Conservation (phyloP, 139 green algal species). For the Yamagishiella unicocca region DNA sequence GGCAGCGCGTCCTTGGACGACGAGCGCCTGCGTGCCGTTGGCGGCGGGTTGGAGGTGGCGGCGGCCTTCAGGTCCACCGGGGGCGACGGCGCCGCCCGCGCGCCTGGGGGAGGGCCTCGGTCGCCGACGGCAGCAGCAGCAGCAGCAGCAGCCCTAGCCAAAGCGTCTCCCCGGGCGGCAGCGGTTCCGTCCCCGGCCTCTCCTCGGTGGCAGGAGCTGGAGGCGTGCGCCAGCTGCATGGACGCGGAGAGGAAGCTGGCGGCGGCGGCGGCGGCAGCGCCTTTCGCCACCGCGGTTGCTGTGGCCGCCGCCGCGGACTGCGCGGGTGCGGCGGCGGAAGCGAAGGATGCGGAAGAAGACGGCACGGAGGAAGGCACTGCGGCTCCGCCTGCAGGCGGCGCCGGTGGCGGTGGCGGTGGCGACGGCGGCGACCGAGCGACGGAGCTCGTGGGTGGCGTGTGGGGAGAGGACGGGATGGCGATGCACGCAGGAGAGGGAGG, state of each 20-base stretch:
- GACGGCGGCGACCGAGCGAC: too few relatives aligned
- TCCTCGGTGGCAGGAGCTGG: neutral
- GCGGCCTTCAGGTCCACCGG: neutral
- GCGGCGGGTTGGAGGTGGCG: constrained; percentile 11
- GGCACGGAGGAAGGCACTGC: neutral
- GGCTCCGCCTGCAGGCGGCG: too few relatives aligned
- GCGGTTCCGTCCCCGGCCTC: neutral
- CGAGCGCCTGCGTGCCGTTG: neutral
- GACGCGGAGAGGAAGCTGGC: neutral
- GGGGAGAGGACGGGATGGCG: neutral
- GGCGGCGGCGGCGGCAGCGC: neutral
- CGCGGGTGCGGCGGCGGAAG: neutral
- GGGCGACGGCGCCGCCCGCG: neutral
- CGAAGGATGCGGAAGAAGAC: neutral
- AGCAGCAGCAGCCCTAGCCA: neutral
- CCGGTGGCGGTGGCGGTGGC: too few relatives aligned
- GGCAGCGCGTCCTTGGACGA: constrained; percentile 21
- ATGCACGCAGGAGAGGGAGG: neutral
- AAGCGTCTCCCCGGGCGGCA: too few relatives aligned
- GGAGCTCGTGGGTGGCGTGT: neutral
- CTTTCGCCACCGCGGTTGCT: neutral
- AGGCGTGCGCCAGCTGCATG: neutral
- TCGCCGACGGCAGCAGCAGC: neutral
- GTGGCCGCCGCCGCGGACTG: neutral
- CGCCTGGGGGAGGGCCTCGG: neutral